These are phyloP conservation scores for Phaffia rhodozyma DNA, from an alignment of 1,284 basidiomycete species.

Conservation along the genomic window DNA sequence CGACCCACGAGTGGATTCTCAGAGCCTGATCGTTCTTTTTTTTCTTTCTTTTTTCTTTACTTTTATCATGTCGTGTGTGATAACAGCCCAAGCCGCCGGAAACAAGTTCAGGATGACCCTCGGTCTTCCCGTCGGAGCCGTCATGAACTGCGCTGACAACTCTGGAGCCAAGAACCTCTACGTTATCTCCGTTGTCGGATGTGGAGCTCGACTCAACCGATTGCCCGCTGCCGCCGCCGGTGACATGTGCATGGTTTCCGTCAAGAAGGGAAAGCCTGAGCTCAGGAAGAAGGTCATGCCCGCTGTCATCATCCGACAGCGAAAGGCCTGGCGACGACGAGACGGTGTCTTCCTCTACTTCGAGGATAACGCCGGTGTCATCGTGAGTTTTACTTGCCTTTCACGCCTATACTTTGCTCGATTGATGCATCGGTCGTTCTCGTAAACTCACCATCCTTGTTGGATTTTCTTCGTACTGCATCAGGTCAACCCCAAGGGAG, in stretches of 20 bases:
- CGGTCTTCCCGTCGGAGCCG: slow-evolving; percentile 91
- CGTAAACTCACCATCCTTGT: slow-evolving; percentile 28
- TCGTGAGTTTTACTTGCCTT: slow-evolving; percentile 41
- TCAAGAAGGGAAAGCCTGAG: slow-evolving; percentile 99
- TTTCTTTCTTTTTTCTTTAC: neutral
- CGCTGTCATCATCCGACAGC: slow-evolving; percentile 90
- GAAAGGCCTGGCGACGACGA: slow-evolving; percentile 94
- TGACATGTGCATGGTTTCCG: slow-evolving; percentile 97
- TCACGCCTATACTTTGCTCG: neutral
- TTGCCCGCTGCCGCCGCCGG: slow-evolving; percentile 92
- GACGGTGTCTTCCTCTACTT: slow-evolving; percentile 99
- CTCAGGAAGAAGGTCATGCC: slow-evolving; percentile 99
- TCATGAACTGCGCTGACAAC: slow-evolving; percentile 99
- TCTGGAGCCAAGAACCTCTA: slow-evolving; percentile 93
- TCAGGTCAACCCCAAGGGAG: slow-evolving; percentile 79
- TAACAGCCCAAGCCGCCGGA: slow-evolving; percentile 47
- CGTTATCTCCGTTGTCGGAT: slow-evolving; percentile 48
- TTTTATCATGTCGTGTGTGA: neutral
- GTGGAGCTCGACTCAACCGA: slow-evolving; percentile 93
- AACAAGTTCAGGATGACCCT: slow-evolving; percentile 97
- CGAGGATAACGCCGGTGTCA: slow-evolving; percentile 90
- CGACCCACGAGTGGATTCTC: no score
- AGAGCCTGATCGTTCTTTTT: neutral
- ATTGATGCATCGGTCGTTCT: slow-evolving; percentile 1
- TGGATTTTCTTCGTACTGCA: slow-evolving; percentile 11